Evolutionary conservation across 2,329 filamentous ascomycete species (phyloP).

Genomic region (Colletotrichum abscissum): DNA sequence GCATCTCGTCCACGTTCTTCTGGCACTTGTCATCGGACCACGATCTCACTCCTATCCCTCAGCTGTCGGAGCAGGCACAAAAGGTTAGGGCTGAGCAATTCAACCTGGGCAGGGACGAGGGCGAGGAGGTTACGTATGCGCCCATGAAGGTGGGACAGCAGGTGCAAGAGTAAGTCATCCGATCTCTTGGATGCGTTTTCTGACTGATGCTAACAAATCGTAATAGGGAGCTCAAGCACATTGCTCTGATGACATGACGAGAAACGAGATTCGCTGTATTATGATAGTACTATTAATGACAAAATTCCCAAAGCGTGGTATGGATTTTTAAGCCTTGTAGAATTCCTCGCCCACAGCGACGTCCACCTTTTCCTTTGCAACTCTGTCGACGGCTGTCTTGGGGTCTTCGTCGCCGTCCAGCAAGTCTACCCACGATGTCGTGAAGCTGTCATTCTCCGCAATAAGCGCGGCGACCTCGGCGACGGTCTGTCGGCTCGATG

Average conservation of each 20-base stretch:
- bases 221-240: slow-evolving; percentile 62
- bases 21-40: slow-evolving; percentile 70
- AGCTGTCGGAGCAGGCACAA: slow-evolving; percentile 56
- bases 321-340: slow-evolving; percentile 35
- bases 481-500: slow-evolving; percentile 67
- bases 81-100: slow-evolving; percentile 59
- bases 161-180: slow-evolving; percentile 62
- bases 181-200: too few relatives aligned
- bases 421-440: slow-evolving; percentile 66
- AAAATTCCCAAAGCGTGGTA: neutral
- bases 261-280: slow-evolving; percentile 15
- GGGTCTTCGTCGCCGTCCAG: slow-evolving; percentile 63
- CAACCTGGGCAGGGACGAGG: slow-evolving; percentile 64
- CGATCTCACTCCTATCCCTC: slow-evolving; percentile 63
- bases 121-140: slow-evolving; percentile 58
- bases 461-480: slow-evolving; percentile 67
- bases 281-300: slow-evolving; percentile 22
- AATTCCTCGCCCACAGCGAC: slow-evolving; percentile 63
- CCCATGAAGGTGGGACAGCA: slow-evolving; percentile 69
- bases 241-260: slow-evolving; percentile 56
- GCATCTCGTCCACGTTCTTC: slow-evolving; percentile 71
- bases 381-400: slow-evolving; percentile 58
- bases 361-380: slow-evolving; percentile 61
- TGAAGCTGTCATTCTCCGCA: slow-evolving; percentile 59
- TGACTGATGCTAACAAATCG: neutral